Percentiles rank a stretch among this genome's conserved stretches.
phyloP scores from a whole-genome alignment of 805 yeast species.

The Saturnispora saitoi region DNA sequence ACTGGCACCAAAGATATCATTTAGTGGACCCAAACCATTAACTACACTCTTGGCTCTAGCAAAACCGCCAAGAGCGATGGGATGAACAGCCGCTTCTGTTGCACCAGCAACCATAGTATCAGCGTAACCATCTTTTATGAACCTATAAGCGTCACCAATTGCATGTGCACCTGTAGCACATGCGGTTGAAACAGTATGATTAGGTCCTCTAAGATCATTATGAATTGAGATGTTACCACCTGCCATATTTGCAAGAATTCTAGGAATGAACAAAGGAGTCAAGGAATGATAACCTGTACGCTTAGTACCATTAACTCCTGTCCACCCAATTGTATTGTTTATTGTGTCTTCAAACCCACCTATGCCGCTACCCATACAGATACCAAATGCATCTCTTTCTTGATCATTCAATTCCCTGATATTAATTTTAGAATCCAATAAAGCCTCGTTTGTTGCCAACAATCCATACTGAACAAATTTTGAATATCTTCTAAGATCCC shows the following conservation, averaged over 20 bases:
- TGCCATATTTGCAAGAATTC: constrained; percentile 83
- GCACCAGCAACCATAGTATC: constrained; percentile 94
- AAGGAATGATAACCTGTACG: constrained; percentile 54
- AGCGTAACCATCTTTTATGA: constrained; percentile 71
- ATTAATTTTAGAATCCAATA: constrained; percentile 53
- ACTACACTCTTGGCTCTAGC: constrained; percentile 80
- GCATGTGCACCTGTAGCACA: constrained; percentile 96
- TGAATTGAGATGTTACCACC: constrained; percentile 83
- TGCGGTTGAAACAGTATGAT: constrained; percentile 85
- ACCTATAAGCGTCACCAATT: constrained; percentile 84
- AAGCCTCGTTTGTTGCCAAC: constrained; percentile 69
- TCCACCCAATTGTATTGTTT: constrained; percentile 50
- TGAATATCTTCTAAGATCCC: constrained; percentile 56
- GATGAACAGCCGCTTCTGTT: constrained; percentile 79
- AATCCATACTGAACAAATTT: constrained; percentile 71
- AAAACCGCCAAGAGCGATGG: constrained; percentile 82
- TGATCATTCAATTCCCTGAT: constrained; percentile 27
- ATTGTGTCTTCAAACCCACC: constrained; percentile 75
- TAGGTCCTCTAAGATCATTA: constrained; percentile 72
- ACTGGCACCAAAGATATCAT: constrained; percentile 57
- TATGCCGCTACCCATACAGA: constrained; percentile 88
- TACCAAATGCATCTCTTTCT: constrained; percentile 45
- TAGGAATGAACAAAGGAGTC: constrained; percentile 83
- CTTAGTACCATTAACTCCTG: constrained; percentile 17
- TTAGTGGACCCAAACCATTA: constrained; percentile 41